Evolutionary conservation across 129 eudicot genomes (phyloP).

Genomic region (Erigeron canadensis): DNA sequence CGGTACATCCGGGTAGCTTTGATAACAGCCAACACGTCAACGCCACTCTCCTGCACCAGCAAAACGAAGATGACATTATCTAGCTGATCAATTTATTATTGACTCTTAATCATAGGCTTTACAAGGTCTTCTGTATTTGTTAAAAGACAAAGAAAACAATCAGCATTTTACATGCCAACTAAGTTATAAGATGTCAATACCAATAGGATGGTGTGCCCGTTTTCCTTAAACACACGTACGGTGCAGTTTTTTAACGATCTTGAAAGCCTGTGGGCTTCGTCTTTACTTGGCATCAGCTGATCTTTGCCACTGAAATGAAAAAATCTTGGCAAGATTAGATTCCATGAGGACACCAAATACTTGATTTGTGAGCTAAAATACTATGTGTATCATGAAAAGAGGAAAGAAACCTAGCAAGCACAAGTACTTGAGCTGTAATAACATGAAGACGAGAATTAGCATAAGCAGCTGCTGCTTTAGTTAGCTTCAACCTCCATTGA

Average conservation of each 20-base stretch:
- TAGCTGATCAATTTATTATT: no score
- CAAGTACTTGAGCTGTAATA: constrained; percentile 49
- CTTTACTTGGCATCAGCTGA: constrained; percentile 58
- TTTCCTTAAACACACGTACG: constrained; percentile 53
- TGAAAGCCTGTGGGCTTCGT: constrained; percentile 71
- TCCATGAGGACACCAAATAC: not conserved
- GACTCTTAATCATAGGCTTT: not conserved
- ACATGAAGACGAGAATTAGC: constrained; percentile 65
- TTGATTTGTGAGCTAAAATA: not conserved
- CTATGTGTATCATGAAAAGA: not conserved
- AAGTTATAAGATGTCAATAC: constrained; percentile 31
- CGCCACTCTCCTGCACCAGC: constrained; percentile 66
- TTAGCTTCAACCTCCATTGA: constrained; percentile 61
- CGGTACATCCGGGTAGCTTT: constrained; percentile 62
- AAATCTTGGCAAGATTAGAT: constrained; percentile 1
- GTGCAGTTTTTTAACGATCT: constrained; percentile 47
- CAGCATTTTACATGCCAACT: no score
- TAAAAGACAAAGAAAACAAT: no score
- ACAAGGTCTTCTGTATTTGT: not conserved
- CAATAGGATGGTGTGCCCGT: constrained; percentile 77
- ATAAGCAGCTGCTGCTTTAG: constrained; percentile 50
- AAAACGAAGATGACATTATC: not conserved
- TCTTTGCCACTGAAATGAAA: constrained; percentile 73
- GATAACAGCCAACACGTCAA: constrained; percentile 64
- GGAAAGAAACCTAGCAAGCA: constrained; percentile 53